These are phyloP conservation scores for Penstemon eatonii DNA, from an alignment of 257 asterid genomes.

Conservation along the genomic window DNA sequence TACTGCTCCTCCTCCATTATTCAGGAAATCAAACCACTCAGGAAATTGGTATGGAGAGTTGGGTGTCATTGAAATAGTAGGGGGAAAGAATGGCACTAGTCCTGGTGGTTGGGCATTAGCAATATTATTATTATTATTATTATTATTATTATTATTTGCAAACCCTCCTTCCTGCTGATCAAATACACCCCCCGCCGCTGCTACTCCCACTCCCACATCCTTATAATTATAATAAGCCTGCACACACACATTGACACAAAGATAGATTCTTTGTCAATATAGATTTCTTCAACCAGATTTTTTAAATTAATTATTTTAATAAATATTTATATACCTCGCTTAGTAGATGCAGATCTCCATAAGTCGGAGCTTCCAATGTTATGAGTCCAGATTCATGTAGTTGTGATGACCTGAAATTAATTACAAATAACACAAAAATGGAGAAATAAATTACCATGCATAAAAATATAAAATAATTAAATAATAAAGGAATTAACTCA, in stretches of 20 bases:
- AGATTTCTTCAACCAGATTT: too few species aligned
- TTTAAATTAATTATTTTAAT: neutral
- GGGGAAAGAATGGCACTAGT: neutral
- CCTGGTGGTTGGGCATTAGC: neutral
- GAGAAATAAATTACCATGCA: neutral
- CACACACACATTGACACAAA: too few species aligned
- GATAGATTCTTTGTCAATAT: too few species aligned
- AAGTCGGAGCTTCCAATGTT: neutral
- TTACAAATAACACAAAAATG: neutral
- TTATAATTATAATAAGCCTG: too few species aligned
- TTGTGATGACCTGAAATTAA: neutral
- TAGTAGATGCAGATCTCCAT: neutral
- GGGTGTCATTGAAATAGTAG: neutral
- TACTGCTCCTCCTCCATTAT: neutral
- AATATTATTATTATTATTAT: too few species aligned
- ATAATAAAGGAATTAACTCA: too few species aligned
- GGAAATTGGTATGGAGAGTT: neutral
- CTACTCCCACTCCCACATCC: too few species aligned
- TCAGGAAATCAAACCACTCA: slow-evolving; percentile 7
- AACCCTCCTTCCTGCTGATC: too few species aligned
- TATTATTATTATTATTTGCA: too few species aligned
- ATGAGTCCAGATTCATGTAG: neutral
- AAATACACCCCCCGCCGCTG: too few species aligned
- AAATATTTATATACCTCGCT: neutral
- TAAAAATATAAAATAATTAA: neutral